phyloP scores from a whole-genome alignment of 805 yeast genomes.

The Wickerhamomyces queroliae region DNA sequence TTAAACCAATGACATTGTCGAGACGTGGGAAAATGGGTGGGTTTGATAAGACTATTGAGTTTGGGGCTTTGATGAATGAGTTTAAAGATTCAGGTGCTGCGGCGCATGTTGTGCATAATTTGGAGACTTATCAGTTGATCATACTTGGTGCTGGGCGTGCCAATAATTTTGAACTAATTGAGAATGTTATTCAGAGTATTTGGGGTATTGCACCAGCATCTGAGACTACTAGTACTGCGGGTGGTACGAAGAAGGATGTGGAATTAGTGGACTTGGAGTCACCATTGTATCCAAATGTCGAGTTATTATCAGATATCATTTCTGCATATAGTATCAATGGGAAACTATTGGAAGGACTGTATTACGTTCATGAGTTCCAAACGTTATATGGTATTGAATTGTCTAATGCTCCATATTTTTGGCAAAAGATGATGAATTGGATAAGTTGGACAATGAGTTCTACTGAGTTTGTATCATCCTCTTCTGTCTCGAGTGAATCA shows the following conservation, averaged over 20 bases:
- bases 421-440: not conserved
- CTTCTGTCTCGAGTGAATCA: too few species aligned
- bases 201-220: not conserved
- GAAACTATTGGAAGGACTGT: not conserved
- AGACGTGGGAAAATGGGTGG: not conserved
- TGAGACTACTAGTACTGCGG: too few species aligned
- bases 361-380: not conserved
- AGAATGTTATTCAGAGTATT: not conserved
- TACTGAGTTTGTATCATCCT: too few species aligned
- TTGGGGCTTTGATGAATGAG: not conserved
- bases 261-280: too few species aligned
- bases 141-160: not conserved
- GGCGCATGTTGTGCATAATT: not conserved
- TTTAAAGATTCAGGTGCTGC: not conserved
- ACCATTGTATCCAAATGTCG: not conserved
- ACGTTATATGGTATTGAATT: not conserved
- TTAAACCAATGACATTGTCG: not conserved
- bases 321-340: not conserved
- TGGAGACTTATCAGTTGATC: not conserved
- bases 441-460: not conserved
- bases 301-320: not conserved
- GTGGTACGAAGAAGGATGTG: too few species aligned
- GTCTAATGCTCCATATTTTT: not conserved
- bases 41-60: not conserved
- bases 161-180: not conserved